Conservation (phyloP, 73 alveolate genomes). For the Chromera velia region DNA sequence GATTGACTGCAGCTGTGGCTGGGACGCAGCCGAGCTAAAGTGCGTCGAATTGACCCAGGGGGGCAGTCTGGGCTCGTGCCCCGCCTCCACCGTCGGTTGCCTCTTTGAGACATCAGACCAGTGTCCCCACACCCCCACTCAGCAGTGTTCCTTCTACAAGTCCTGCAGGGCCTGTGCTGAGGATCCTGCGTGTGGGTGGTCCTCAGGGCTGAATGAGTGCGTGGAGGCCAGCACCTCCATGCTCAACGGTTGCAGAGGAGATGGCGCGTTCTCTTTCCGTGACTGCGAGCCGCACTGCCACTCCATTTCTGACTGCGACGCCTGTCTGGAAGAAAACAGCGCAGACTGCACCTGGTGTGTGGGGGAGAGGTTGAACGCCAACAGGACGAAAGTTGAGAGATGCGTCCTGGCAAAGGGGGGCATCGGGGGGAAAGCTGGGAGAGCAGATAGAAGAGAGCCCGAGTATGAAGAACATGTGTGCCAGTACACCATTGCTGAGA, state of each 20-base stretch:
- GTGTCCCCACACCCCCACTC: conserved; percentile 1
- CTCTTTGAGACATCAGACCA: neutral
- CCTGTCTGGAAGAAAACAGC: neutral
- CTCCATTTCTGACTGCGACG: neutral
- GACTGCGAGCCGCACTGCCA: conserved; percentile 4
- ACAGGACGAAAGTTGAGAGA: neutral
- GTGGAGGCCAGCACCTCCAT: no score
- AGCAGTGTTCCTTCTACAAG: conserved; percentile 2
- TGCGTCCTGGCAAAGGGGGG: conserved; percentile 1
- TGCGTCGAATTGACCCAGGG: neutral
- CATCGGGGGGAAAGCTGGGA: conserved; percentile 5
- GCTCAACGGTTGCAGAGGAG: conserved; percentile 5
- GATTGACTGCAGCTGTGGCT: no score
- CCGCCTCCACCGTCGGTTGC: neutral
- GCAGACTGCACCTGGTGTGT: conserved; percentile 3
- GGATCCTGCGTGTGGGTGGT: conserved; percentile 6
- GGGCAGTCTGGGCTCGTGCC: neutral
- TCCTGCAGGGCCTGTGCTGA: neutral
- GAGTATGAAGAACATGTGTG: neutral
- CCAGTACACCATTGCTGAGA: neutral
- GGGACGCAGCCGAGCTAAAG: neutral
- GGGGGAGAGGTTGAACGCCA: neutral
- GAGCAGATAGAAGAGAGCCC: neutral
- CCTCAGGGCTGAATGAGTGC: neutral
- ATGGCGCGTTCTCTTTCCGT: neutral